Conservation (phyloP, 345 rosid genomes). For the Eucalyptus pumila region DNA sequence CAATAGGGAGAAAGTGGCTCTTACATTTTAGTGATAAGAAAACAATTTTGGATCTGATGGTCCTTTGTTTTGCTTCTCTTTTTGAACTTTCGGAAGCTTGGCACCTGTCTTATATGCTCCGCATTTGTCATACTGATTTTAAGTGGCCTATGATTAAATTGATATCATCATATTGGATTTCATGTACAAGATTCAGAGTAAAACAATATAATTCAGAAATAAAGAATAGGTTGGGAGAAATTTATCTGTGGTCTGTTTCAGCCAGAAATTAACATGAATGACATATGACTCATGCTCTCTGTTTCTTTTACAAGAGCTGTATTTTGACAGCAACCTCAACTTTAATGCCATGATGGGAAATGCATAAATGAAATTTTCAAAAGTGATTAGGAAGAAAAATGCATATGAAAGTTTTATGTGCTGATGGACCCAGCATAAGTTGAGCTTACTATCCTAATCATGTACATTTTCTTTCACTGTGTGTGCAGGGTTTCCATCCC, state of each 20-base stretch:
- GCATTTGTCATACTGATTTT: background rate
- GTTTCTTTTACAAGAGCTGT: background rate
- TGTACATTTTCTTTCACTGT: background rate
- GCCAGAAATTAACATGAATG: background rate
- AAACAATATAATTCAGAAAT: background rate
- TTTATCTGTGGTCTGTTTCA: background rate
- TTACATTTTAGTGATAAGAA: background rate
- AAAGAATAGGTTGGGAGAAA: background rate
- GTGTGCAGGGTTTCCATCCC: slow-evolving; percentile 70
- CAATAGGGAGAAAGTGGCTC: background rate
- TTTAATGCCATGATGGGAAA: background rate
- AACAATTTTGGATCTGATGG: background rate
- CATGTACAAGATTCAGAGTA: background rate
- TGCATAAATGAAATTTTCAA: background rate
- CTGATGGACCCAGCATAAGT: background rate
- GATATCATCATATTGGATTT: background rate
- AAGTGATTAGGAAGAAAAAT: background rate
- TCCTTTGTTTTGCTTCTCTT: background rate
- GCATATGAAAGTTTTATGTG: background rate
- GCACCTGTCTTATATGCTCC: background rate
- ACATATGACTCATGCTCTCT: background rate
- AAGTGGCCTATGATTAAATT: background rate
- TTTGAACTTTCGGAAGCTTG: background rate
- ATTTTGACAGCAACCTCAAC: background rate
- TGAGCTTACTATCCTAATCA: background rate